phyloP scores from a whole-genome alignment of 345 rosid genomes.

The Salix exigua region DNA sequence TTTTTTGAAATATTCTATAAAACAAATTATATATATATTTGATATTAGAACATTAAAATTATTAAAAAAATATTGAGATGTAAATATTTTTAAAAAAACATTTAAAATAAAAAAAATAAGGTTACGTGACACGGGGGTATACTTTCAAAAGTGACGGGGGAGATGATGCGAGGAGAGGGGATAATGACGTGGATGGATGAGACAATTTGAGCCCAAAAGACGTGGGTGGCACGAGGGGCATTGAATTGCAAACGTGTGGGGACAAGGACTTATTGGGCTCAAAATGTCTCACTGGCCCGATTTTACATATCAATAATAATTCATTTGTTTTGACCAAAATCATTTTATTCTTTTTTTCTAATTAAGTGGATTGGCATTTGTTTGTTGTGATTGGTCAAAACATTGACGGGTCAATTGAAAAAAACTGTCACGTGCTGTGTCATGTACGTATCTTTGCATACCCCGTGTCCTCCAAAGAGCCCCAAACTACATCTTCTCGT shows the following conservation, averaged over 20 bases:
- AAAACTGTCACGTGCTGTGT: background rate
- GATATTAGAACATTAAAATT: no score
- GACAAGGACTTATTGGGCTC: background rate
- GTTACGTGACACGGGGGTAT: no score
- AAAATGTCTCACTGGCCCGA: background rate
- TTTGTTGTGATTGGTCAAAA: background rate
- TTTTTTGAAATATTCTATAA: no score
- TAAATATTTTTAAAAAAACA: no score
- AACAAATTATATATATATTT: no score
- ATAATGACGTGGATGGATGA: background rate
- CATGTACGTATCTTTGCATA: background rate
- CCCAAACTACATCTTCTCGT: background rate
- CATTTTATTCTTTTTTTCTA: background rate
- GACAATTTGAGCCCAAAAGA: background rate
- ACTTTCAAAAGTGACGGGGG: no score
- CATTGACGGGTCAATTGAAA: background rate
- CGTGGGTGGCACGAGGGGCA: conserved; percentile 27
- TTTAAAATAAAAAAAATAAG: no score
- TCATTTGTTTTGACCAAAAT: background rate
- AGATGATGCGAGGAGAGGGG: no score
- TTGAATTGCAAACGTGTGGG: conserved; percentile 29
- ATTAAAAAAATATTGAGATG: no score
- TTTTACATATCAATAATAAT: background rate
- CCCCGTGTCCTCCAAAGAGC: background rate
- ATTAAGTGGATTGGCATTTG: background rate